phyloP scores from a whole-genome alignment of 179 eudicot genomes.

The Sideroxylon spinosum region DNA sequence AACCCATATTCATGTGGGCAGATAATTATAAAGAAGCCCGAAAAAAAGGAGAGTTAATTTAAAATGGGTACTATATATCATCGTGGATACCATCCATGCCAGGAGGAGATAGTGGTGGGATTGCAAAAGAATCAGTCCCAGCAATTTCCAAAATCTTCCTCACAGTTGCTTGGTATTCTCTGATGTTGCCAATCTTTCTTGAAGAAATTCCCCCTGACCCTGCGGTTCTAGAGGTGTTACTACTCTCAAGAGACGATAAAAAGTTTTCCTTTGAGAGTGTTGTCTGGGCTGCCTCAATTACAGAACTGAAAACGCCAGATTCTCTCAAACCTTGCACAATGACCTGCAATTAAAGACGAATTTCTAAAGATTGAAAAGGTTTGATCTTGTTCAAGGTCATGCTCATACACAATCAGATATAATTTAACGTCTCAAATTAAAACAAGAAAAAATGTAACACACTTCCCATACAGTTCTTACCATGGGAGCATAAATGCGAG shows the following conservation, averaged over 20 bases:
- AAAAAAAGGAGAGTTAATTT: background rate
- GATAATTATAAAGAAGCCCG: background rate
- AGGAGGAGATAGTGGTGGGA: conserved; percentile 72
- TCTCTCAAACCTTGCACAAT: conserved; percentile 76
- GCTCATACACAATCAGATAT: background rate
- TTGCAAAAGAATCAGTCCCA: conserved; percentile 32
- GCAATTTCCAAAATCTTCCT: conserved; percentile 45
- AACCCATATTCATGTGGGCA: too few species aligned
- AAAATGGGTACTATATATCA: conserved; percentile 19
- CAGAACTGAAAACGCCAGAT: conserved; percentile 53
- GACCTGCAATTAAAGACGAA: conserved; percentile 29
- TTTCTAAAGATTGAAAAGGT: background rate
- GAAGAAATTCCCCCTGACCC: conserved; percentile 25
- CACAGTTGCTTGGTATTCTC: conserved; percentile 41
- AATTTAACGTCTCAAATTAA: background rate
- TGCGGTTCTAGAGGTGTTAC: conserved; percentile 33
- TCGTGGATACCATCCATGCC: conserved; percentile 26
- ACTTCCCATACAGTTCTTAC: conserved; percentile 27
- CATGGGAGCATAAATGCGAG: conserved; percentile 77
- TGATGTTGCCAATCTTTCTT: conserved; percentile 38
- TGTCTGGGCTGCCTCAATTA: conserved; percentile 45
- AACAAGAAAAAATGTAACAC: background rate
- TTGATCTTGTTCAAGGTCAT: background rate
- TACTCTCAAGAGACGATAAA: conserved; percentile 34
- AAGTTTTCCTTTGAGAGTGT: conserved; percentile 38